phyloP scores from a whole-genome alignment of 2,329 filamentous ascomycete species.

The Neonectria punicea region DNA sequence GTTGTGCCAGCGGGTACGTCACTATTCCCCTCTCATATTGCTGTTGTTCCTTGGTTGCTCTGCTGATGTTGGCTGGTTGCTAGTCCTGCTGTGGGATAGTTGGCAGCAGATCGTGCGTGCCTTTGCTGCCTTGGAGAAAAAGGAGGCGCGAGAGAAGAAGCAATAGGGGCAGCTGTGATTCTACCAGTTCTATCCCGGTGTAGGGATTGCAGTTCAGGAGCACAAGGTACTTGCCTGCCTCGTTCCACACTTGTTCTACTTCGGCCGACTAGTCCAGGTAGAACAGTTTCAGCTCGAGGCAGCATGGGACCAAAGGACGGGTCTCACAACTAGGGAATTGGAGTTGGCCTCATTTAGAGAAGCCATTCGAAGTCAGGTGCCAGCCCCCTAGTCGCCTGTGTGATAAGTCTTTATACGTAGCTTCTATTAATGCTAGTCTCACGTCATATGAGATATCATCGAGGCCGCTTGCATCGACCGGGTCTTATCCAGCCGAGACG shows the following conservation, averaged over 20 bases:
- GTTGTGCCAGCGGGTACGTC: constrained; percentile 65
- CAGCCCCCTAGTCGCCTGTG: background rate
- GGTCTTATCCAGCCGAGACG: background rate
- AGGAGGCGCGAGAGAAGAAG: constrained; percentile 32
- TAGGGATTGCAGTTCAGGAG: too few relatives aligned
- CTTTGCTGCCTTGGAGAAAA: constrained; percentile 40
- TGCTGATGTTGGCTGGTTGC: constrained; percentile 24
- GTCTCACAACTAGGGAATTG: background rate
- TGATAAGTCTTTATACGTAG: background rate
- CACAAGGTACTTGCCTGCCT: background rate
- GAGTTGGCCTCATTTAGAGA: background rate
- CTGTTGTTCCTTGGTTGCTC: background rate
- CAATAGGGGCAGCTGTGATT: constrained; percentile 22
- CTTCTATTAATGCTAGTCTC: constrained; percentile 1
- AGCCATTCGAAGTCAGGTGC: background rate
- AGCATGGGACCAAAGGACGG: background rate
- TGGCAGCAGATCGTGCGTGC: constrained; percentile 42
- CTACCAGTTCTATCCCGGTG: background rate
- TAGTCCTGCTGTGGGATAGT: constrained; percentile 49
- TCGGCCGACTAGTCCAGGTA: background rate
- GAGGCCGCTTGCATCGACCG: background rate
- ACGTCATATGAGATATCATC: background rate
- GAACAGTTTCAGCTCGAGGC: background rate
- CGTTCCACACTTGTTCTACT: background rate
- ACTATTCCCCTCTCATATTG: background rate